These are phyloP conservation scores for Logfia minima DNA, from an alignment of 129 eudicot genomes.

Conservation along the genomic window DNA sequence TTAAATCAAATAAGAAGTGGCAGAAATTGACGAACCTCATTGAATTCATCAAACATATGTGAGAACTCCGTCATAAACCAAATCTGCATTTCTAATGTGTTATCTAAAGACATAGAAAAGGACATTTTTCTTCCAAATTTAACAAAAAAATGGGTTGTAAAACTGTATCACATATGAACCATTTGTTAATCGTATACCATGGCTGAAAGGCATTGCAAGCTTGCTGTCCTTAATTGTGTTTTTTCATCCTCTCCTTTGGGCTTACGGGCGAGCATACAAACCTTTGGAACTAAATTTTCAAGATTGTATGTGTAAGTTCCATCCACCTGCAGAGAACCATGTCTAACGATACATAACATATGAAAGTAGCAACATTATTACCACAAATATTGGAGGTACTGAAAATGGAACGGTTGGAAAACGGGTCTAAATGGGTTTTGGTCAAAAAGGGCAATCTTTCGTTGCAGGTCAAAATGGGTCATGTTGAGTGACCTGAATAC, in stretches of 20 bases:
- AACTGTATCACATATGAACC: conserved; percentile 14
- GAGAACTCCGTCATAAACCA: conserved; percentile 97
- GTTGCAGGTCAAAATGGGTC: neutral
- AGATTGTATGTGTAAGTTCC: conserved; percentile 74
- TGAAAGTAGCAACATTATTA: conserved; percentile 15
- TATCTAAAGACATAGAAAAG: neutral
- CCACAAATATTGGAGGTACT: neutral
- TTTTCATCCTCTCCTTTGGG: conserved; percentile 60
- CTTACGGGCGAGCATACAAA: conserved; percentile 63
- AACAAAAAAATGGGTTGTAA: neutral
- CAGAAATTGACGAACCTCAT: conserved; percentile 55
- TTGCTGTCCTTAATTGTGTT: conserved; percentile 68
- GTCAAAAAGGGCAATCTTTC: neutral
- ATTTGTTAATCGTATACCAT: conserved; percentile 56
- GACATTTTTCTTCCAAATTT: neutral
- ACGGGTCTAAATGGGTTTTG: neutral
- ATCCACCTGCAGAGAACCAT: conserved; percentile 59
- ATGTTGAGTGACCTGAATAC: neutral
- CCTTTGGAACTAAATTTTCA: conserved; percentile 66
- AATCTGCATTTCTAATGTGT: conserved; percentile 49
- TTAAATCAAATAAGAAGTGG: neutral
- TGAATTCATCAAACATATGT: conserved; percentile 65
- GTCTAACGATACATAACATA: conserved; percentile 21
- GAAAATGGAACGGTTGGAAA: neutral
- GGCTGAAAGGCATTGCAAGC: conserved; percentile 93